A percentile compares a stretch with the other conserved stretches of the same genome.
phyloP scores from a whole-genome alignment of 495 filamentous ascomycete species.

The Neurospora sp. region DNA sequence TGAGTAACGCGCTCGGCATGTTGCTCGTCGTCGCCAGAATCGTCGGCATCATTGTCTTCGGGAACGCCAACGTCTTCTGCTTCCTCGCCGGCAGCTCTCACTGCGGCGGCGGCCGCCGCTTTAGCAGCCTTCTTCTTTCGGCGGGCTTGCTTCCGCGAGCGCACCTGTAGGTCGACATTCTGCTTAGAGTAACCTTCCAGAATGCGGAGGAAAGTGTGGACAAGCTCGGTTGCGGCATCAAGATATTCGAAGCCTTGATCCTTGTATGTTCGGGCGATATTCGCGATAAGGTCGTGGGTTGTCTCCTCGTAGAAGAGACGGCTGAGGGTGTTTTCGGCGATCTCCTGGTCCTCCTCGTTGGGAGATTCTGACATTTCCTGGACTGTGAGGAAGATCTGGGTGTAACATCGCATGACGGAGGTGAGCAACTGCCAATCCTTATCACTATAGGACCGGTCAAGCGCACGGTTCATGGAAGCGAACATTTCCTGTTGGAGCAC shows the following conservation, averaged over 20 bases:
- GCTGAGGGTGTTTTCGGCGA: constrained; percentile 93
- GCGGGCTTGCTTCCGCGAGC: constrained; percentile 59
- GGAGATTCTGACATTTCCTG: constrained; percentile 85
- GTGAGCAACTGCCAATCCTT: constrained; percentile 83
- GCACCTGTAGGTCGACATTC: constrained; percentile 85
- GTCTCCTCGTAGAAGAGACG: constrained; percentile 97
- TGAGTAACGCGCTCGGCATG: constrained; percentile 54
- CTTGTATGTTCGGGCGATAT: constrained; percentile 72
- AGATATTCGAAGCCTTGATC: constrained; percentile 91
- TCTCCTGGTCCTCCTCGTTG: constrained; percentile 90
- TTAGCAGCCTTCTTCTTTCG: constrained; percentile 56
- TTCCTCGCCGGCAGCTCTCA: constrained; percentile 3
- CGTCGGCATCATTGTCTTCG: constrained; percentile 44
- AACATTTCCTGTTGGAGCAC: constrained; percentile 92
- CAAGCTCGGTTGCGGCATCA: constrained; percentile 83
- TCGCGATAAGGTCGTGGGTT: constrained; percentile 76
- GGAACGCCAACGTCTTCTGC: constrained; percentile 13
- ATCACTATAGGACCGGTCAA: constrained; percentile 67
- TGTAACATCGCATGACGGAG: constrained; percentile 84
- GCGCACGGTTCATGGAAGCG: constrained; percentile 70
- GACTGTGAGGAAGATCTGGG: constrained; percentile 77
- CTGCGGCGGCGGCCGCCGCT: constrained; percentile 14
- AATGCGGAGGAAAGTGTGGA: constrained; percentile 85
- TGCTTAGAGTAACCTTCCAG: constrained; percentile 90
- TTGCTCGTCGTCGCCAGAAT: constrained; percentile 69